Evolutionary conservation across 2,329 filamentous ascomycete species (phyloP), one percentile per base, ranked within the genome.

Genomic region (Parascedosporium putredinis): DNA sequence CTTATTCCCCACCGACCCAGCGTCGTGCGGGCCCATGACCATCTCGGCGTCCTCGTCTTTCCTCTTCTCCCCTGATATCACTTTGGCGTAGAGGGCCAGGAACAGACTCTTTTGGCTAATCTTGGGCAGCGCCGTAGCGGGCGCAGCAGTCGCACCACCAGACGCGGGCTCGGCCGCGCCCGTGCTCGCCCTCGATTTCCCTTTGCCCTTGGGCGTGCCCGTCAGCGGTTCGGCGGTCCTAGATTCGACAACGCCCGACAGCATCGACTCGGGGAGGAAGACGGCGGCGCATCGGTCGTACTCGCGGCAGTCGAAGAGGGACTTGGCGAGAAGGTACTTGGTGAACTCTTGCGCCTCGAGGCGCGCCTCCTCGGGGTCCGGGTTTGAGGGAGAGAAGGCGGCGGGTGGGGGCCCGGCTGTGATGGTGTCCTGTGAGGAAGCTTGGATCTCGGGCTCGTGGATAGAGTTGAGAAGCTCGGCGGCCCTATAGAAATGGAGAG

Each of bases 31-130:
- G 0, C 93, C 93, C 67, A 97, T 81, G 47, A 98, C 87, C 86
- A 96, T 96, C 68, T 98, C 93, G 20, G 87, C 88, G 51, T 97
- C 91, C 65, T 98, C 93, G 59, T 95, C 88, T 66, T 91, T 95
- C 55, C 88, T 82, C 72, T 97, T 96, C 72, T 98, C 93, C 1
- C 93, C 93, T 0, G 90, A 86, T 55, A 97, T 79, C 62, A 90
- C 89, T 61, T 91, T 94, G 42, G 93, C 88, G 60, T 98, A 98
- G 3, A 97, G 72, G 0, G 89, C 86, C 9, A 98, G 74, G 61
- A 98, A 98, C 18, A 97, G 67, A 48, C 91, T 89, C 67, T 91
- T 94, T 64, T 96, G 89, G 62, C 90, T 96, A 47, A 96, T 63
- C 48, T 67, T 68, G 2, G 79, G 79, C 14, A 81, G 58, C 2